Percentiles rank a stretch among this genome's conserved stretches.
These are phyloP conservation scores for Buxus sempervirens DNA, from an alignment of 164 flowering plant genomes.

Conservation along the genomic window DNA sequence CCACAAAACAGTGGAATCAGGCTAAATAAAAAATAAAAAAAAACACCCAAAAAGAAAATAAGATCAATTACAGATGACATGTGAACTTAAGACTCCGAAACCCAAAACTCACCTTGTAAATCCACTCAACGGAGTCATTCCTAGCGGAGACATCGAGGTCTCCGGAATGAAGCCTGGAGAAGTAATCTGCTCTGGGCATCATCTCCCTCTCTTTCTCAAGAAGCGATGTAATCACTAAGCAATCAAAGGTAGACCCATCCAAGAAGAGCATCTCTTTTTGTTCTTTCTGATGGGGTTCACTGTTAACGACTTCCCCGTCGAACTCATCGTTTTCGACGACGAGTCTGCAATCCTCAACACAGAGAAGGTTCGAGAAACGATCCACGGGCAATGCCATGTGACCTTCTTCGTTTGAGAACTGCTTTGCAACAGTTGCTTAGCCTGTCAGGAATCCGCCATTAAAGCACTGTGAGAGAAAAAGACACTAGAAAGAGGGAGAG, in stretches of 20 bases:
- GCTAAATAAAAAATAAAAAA: too few relatives aligned
- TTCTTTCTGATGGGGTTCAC: too few relatives aligned
- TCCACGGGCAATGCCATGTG: background rate
- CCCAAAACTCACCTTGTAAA: conserved; percentile 8
- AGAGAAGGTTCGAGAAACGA: background rate
- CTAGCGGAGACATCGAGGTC: conserved; percentile 9
- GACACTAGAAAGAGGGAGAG: background rate
- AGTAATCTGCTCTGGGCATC: conserved; percentile 5
- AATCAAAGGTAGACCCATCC: background rate
- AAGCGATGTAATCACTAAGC: background rate
- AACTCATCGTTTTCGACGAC: background rate
- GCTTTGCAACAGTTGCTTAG: background rate
- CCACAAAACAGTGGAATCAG: too few relatives aligned
- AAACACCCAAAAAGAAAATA: too few relatives aligned
- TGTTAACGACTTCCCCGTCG: background rate
- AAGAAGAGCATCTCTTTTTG: too few relatives aligned
- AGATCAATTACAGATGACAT: too few relatives aligned
- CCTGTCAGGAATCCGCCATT: conserved; percentile 1
- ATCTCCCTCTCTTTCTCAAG: background rate
- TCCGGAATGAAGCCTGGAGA: conserved; percentile 9
- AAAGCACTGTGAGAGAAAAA: background rate
- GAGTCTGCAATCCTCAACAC: background rate
- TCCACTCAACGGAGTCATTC: conserved; percentile 12
- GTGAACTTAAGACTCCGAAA: background rate
- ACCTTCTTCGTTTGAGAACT: background rate